A percentile compares a stretch with the other conserved stretches of the same genome.
These are phyloP conservation scores for Tulasnella sp. DNA, from an alignment of 768 basidiomycete genomes.

Conservation along the genomic window DNA sequence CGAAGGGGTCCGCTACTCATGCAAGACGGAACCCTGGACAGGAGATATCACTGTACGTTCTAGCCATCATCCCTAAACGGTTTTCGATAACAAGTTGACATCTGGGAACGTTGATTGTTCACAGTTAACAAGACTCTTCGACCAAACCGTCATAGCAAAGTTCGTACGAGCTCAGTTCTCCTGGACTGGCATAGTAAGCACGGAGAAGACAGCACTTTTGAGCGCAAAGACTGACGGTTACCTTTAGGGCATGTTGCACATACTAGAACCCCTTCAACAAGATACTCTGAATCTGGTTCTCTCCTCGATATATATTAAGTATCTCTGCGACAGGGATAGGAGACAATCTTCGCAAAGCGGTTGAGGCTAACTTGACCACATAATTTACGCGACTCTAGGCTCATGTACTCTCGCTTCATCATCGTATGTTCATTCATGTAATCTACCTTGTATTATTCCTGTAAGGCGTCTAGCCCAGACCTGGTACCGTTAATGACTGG, in stretches of 20 bases:
- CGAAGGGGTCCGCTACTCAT: background rate
- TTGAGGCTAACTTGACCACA: background rate
- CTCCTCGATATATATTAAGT: slow-evolving; percentile 1
- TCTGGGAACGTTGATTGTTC: background rate
- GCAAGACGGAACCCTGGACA: background rate
- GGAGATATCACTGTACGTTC: background rate
- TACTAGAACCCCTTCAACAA: background rate
- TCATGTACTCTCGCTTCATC: background rate
- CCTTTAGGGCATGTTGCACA: background rate
- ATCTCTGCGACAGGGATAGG: background rate
- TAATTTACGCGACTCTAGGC: too few relatives aligned
- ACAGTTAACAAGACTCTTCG: background rate
- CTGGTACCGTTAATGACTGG: too few relatives aligned
- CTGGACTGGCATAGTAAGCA: background rate
- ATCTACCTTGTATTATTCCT: background rate
- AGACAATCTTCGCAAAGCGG: background rate
- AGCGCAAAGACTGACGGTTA: background rate
- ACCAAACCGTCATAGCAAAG: background rate
- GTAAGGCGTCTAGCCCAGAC: too few relatives aligned
- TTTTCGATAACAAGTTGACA: background rate
- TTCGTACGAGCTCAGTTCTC: background rate
- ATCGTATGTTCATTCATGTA: background rate
- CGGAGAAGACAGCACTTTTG: too few relatives aligned
- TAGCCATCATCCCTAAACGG: background rate
- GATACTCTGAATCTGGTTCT: background rate